phyloP scores from a whole-genome alignment of 352 stramenopile genomes.

The Phytophthora citricola region DNA sequence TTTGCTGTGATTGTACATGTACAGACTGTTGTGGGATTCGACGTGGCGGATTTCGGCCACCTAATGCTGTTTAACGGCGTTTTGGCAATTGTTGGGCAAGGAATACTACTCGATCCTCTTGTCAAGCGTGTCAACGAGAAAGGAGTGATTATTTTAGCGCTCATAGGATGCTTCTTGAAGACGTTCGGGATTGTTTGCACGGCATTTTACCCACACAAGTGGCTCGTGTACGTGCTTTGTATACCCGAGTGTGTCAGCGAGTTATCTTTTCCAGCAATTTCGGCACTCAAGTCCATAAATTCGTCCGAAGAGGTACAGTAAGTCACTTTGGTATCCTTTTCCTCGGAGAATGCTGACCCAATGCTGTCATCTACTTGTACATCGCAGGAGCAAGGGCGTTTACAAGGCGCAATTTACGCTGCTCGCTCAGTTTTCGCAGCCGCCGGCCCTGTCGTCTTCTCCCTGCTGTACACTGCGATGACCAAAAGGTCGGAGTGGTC shows the following conservation, averaged over 20 bases:
- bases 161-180: constrained; percentile 55
- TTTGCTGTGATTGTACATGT: constrained; percentile 15
- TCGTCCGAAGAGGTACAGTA: constrained; percentile 52
- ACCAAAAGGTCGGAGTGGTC: constrained; percentile 46
- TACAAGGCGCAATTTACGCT: constrained; percentile 82
- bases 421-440: constrained; percentile 72
- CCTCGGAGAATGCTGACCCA: not conserved
- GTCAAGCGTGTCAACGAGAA: constrained; percentile 73
- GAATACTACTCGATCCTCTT: constrained; percentile 61
- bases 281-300: constrained; percentile 42
- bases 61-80: constrained; percentile 69
- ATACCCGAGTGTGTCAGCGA: constrained; percentile 55
- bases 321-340: not conserved
- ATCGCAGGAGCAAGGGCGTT: constrained; percentile 68
- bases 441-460: constrained; percentile 63
- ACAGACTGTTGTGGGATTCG: constrained; percentile 71
- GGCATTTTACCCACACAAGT: constrained; percentile 67
- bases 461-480: constrained; percentile 67
- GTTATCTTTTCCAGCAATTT: constrained; percentile 67
- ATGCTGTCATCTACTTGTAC: not conserved
- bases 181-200: constrained; percentile 43
- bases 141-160: constrained; percentile 72
- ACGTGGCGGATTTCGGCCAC: constrained; percentile 68
- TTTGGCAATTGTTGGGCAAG: constrained; percentile 61
- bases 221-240: constrained; percentile 58